Base-by-base conservation (phyloP, 73 alveolate species). In the Uronychia setigera region DNA sequence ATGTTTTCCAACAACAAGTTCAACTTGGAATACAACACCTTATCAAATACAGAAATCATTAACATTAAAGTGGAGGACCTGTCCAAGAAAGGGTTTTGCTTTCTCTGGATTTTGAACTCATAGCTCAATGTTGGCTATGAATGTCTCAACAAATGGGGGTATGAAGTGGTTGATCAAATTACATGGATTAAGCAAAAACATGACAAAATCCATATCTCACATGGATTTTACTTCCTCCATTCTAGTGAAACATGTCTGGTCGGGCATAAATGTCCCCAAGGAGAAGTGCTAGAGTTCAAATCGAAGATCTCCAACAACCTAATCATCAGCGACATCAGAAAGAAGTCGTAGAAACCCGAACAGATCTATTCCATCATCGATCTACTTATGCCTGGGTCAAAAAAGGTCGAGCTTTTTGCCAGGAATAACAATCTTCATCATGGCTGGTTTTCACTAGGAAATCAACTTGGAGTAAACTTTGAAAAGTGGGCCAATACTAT, bases 101-200 rank as follows among this genome's bases (percentile, higher is more conserved):
- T 96, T 84, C 86, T 96, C 25, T 96, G 99, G 98, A 92, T 96
- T 35, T 83, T 96, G 27, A 94, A 94, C 79, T 92, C 97, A 0
- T 79, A 94, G 60, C 60, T 96, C 87, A 90, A 92, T 78, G 92
- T 94, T 77, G 99, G 98, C 58, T 94, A 89, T 46, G 94, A 91
- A 58, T 94, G 97, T 84, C 84, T 95, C 93, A 93, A 95, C 60
- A 96, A 96, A 83, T 96, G 99, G 97, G 99, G 99, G 78, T 96
- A 96, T 76, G 98, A 96, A 59, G 92, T 95, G 33, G 96, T 96
- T 14, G 99, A 96, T 76, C 83, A 96, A 78, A 85, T 96, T 27
- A 85, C 89, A 14, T 96, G 99, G 98, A 92, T 96, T 35, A 96
- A 96, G 81, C 80, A 93, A 59, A 91, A 95, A 83, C 93, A 94